Evolutionary conservation across 306 rosid genomes (phyloP).

Genomic region (Pueraria montana): DNA sequence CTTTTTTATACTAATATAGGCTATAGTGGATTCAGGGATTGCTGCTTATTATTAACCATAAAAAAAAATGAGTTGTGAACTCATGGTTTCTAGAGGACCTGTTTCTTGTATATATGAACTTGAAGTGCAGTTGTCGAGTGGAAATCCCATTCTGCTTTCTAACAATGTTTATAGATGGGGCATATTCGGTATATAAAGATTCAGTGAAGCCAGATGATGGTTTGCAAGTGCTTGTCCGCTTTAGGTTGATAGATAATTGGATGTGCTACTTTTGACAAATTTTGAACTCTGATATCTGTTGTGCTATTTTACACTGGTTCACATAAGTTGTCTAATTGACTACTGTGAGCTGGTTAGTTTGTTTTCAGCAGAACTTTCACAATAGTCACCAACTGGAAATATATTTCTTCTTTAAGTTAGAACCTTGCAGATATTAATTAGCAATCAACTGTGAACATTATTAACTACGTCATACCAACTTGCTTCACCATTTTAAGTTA

Average conservation of each 20-base stretch:
- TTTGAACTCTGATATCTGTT: background rate
- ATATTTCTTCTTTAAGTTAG: background rate
- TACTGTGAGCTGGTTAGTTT: conserved; percentile 18
- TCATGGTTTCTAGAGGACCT: conserved; percentile 2
- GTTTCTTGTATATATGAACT: background rate
- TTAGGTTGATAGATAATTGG: conserved; percentile 25
- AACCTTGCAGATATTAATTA: background rate
- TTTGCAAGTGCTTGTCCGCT: conserved; percentile 27
- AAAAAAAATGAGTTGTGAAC: background rate
- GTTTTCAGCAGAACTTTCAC: conserved; percentile 11
- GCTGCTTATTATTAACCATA: too few relatives aligned
- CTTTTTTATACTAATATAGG: too few relatives aligned
- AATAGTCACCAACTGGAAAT: conserved; percentile 19
- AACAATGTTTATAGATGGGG: background rate
- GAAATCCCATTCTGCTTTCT: too few relatives aligned
- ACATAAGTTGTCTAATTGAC: background rate
- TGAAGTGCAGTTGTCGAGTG: conserved; percentile 5
- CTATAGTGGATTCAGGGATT: too few relatives aligned
- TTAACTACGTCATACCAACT: background rate
- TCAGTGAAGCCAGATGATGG: background rate
- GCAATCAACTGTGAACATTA: background rate
- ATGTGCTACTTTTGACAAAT: conserved; percentile 24
- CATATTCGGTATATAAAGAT: conserved; percentile 1
- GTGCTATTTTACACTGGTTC: background rate
- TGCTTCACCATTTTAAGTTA: conserved; percentile 22